phyloP scores from a whole-genome alignment of 208 protist species.

The Naegleria fowleri region DNA sequence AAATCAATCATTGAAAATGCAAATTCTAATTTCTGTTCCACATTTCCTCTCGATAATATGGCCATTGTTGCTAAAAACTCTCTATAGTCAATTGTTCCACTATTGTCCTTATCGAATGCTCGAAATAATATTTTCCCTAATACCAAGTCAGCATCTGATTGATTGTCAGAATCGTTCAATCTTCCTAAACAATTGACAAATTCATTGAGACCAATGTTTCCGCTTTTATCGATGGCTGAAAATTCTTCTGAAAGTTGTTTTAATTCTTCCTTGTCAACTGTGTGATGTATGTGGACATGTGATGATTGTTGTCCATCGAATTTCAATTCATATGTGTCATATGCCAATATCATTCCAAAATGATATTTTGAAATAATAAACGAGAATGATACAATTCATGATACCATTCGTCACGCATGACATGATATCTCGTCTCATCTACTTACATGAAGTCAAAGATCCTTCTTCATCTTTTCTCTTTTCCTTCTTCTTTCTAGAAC shows the following conservation, averaged over 20 bases:
- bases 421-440: too few relatives aligned
- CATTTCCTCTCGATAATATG: not conserved
- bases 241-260: not conserved
- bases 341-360: too few relatives aligned
- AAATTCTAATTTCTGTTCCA: not conserved
- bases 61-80: not conserved
- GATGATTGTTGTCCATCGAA: too few relatives aligned
- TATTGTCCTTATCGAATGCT: constrained; percentile 4
- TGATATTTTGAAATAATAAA: too few relatives aligned
- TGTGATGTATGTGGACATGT: too few relatives aligned
- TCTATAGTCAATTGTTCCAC: not conserved
- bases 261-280: not conserved
- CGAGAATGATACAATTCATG: too few relatives aligned
- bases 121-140: not conserved
- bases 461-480: too few relatives aligned
- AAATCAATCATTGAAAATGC: constrained; percentile 18
- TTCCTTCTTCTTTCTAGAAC: too few relatives aligned
- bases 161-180: not conserved
- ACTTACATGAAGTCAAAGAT: too few relatives aligned
- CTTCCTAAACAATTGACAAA: not conserved
- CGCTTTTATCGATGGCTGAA: not conserved
- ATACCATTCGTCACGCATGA: too few relatives aligned
- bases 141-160: not conserved
- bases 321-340: too few relatives aligned
- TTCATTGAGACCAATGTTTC: not conserved